A percentile compares a stretch with the other conserved stretches of the same genome.
These are phyloP conservation scores for Rhizoctonia solani DNA, from an alignment of 1,284 basidiomycete genomes.

Conservation along the genomic window DNA sequence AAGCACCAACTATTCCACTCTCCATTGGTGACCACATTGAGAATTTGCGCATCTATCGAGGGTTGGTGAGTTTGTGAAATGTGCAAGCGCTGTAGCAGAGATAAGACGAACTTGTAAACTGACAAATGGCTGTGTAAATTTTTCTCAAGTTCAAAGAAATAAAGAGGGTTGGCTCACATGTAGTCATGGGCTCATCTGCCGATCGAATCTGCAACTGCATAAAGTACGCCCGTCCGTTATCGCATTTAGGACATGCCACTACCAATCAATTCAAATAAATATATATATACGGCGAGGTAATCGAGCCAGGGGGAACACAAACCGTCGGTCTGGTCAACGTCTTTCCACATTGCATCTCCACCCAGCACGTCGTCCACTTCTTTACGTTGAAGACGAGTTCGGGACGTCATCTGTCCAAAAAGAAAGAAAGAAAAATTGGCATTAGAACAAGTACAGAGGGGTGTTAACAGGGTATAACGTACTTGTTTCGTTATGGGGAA, in stretches of 20 bases:
- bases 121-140: neutral
- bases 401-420: conserved; percentile 87
- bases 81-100: neutral
- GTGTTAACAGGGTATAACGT: conserved; percentile 5
- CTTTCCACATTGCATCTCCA: conserved; percentile 92
- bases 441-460: neutral
- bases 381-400: conserved; percentile 82
- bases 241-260: conserved; percentile 92
- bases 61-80: neutral
- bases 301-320: conserved; percentile 42
- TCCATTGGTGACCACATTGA: conserved; percentile 43
- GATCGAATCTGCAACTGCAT: conserved; percentile 96
- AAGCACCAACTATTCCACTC: conserved; percentile 40
- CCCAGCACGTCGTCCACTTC: conserved; percentile 92
- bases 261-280: neutral
- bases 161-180: conserved; percentile 65
- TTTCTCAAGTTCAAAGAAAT: neutral
- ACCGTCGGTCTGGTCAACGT: conserved; percentile 90
- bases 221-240: conserved; percentile 87
- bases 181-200: conserved; percentile 97
- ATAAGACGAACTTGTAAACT: conserved; percentile 17
- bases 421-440: too few relatives aligned
- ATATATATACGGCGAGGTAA: neutral
- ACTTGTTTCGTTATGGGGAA: conserved; percentile 86
- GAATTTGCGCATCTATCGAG: conserved; percentile 41